These are phyloP conservation scores for Zygosaccharomyces pseudobailii DNA, from an alignment of 1,139 yeast species.

Conservation along the genomic window DNA sequence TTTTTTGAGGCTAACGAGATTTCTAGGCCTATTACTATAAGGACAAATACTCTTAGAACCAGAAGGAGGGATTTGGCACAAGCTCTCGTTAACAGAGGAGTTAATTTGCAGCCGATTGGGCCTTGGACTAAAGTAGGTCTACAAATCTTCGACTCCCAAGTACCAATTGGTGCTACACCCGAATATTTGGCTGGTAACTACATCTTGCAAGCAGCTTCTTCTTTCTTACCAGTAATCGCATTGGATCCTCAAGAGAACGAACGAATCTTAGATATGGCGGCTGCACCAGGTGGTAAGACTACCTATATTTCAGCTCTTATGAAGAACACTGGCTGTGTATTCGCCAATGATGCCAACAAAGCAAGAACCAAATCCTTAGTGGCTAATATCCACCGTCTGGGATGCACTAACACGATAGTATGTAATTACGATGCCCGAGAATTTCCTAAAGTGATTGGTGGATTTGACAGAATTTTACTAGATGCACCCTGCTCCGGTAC, in stretches of 20 bases:
- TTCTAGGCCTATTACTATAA: constrained; percentile 91
- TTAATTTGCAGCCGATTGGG: constrained; percentile 94
- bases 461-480: constrained; percentile 87
- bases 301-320: constrained; percentile 92
- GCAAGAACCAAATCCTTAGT: constrained; percentile 93
- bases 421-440: constrained; percentile 98
- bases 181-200: constrained; percentile 98
- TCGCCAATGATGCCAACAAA: constrained; percentile 96
- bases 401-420: constrained; percentile 93
- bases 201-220: constrained; percentile 96
- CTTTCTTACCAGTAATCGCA: constrained; percentile 97
- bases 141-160: constrained; percentile 95
- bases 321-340: constrained; percentile 97
- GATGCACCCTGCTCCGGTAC: constrained; percentile 99
- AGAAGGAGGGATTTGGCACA: constrained; percentile 96
- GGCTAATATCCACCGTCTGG: constrained; percentile 95
- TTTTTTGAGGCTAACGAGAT: constrained; percentile 98
- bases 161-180: constrained; percentile 99
- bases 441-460: constrained; percentile 97
- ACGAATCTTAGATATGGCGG: constrained; percentile 96
- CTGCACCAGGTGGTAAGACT: constrained; percentile 99
- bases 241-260: constrained; percentile 94
- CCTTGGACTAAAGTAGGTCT: constrained; percentile 97
- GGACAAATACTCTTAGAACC: constrained; percentile 92
- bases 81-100: constrained; percentile 92